Base-by-base conservation (phyloP, 2,329 filamentous ascomycete species). In the Colletotrichum shisoi region DNA sequence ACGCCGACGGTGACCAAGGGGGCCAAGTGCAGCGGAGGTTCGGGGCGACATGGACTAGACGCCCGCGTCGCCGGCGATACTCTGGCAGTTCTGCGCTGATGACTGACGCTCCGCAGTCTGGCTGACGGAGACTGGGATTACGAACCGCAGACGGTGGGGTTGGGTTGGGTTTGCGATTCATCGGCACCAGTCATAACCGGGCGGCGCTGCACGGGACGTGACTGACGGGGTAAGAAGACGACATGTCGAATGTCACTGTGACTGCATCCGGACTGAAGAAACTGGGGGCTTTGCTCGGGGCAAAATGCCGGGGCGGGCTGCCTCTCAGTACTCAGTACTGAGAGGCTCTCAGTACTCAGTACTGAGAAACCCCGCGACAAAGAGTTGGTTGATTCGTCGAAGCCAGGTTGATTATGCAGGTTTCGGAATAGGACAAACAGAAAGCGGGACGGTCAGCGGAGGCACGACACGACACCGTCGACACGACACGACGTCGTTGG, bases 1-100 rank as follows among this genome's bases (percentile, higher is more conserved):
- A 67, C 61, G 49, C 65, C 27, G 65, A 64, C 61, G 65, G 61
- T 68, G 56, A 53, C 62, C 65, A 46, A 65, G 49, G 37, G 37
- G 54, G 42, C 49, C 27, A 58, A 45, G 34, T 59, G 64, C 64
- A 59, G 54, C 64, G 54, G 64, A 67, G 21, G 34, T 56, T 67
- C 64, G 61, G 64, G 39, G 53, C 48, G 37, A 56, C 24, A 49
- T 31, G 56, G 49, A 60, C 15, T 58, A 34, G 40, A 49, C 24
- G 27, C 45, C 27, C 27, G 27, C 7, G 7, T 31, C 6, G 45
- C 19, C 27, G 53, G 52, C 42, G 48, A 48, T 57, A 37, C 49
- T 31, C 4, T 19, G 39, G 21, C 21, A n/a, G 11, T 56, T 15
- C 21, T 57, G n/a, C 40, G 24, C 5, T 34, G 54, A 40, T n/a